Percentiles rank a stretch among this genome's conserved stretches.
Evolutionary conservation across 83 land plant genomes (phyloP).

Genomic region (Thuja plicata): DNA sequence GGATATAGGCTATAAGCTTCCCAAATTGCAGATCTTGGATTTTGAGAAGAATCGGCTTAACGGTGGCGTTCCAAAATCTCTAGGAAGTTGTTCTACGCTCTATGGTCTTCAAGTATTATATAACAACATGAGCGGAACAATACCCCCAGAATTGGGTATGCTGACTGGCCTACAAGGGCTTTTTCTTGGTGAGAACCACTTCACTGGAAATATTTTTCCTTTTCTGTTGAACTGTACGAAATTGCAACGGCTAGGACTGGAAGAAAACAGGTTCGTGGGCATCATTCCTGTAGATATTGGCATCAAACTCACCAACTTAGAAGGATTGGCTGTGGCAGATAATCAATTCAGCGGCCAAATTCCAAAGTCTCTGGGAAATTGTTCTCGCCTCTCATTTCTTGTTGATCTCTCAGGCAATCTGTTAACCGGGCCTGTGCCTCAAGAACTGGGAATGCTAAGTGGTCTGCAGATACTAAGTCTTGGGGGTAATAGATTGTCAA

Average conservation of each 20-base stretch:
- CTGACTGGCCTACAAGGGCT: neutral
- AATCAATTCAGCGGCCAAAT: neutral
- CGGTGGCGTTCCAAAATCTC: neutral
- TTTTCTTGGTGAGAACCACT: neutral
- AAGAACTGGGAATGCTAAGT: conserved; percentile 7
- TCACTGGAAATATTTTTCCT: conserved; percentile 21
- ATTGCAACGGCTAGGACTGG: conserved; percentile 33
- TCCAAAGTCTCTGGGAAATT: neutral
- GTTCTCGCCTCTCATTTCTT: neutral
- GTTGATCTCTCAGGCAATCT: neutral
- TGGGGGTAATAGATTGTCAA: neutral
- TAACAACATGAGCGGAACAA: neutral
- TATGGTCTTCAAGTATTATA: neutral
- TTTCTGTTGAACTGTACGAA: conserved; percentile 35
- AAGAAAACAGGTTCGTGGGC: conserved; percentile 45
- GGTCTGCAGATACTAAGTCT: neutral
- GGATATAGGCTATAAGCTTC: neutral
- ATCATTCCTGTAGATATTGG: conserved; percentile 41
- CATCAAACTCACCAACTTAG: neutral
- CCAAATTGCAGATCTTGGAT: neutral
- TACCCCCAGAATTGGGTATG: neutral
- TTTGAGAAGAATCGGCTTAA: neutral
- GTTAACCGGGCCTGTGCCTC: neutral
- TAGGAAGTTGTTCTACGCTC: neutral
- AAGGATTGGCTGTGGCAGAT: accelerated